Evolutionary conservation across 202 grass and related monocot genomes (phyloP), one percentile per base, ranked within the genome.

Genomic region (Setaria viridis): DNA sequence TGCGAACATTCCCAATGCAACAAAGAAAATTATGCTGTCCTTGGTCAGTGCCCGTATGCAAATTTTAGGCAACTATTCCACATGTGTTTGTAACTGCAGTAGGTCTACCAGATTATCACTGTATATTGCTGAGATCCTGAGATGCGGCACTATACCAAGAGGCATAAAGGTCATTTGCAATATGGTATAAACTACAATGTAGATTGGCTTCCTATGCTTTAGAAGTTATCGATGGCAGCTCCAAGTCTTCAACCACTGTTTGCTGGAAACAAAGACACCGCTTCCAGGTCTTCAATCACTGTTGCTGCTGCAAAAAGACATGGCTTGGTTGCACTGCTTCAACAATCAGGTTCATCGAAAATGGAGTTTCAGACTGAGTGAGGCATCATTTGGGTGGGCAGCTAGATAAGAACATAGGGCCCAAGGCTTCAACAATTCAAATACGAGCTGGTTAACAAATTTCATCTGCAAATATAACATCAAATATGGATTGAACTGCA

Each of bases 401-500:
- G 25, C 30, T 86, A 45, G 41, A 39, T 67, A 17, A 41, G 72
- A 19, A 72, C 15, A 86, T 6, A 32, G 59, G 30, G 7, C 9
- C 32, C 15, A 11, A 10, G 25, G 37, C 55, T 85, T 76, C 14
- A 60, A 8, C 4, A 86, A n/a, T 43, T 70, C 33, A 29, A 11
- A 56, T 56, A 54, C 5, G n/a, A 35, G 4, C 13, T 12, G 42
- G 55, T 74, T 79, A 98, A 83, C 89, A 93, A 73, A 92, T 90
- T 91, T 98, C 91, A 64, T 98, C 87, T 0, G 91, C 89, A 84
- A 98, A 94, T 86, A 92, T 85, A 57, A 90, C 82, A 74, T 98
- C 89, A 5, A 92, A 94, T 80, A 95, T 93, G 46, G 82, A 82
- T 86, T 97, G 95, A 20, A 89, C 95, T 94, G 92, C 90, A 94